Evolutionary conservation across 352 stramenopile genomes (phyloP).

Genomic region (Phytophthora fragariae): DNA sequence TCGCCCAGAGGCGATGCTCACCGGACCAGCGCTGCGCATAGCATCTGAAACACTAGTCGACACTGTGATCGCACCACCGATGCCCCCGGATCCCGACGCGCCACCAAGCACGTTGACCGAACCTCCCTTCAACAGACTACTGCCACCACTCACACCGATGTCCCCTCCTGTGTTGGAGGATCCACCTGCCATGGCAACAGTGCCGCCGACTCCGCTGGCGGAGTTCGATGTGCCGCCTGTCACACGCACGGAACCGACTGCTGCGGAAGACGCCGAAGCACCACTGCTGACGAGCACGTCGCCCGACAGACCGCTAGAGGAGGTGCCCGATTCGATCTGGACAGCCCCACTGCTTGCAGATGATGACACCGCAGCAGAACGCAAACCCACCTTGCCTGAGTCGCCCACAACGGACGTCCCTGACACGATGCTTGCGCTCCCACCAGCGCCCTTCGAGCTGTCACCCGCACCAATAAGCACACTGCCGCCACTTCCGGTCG

Average conservation of each 20-base stretch:
- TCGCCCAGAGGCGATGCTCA: conserved; percentile 12
- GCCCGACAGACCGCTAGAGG: conserved; percentile 20
- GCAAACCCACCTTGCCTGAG: conserved; percentile 27
- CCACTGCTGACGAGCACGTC: conserved; percentile 26
- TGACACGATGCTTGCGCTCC: conserved; percentile 33
- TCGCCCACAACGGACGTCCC: conserved; percentile 21
- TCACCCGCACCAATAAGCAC: conserved; percentile 25
- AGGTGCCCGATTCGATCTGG: conserved; percentile 23
- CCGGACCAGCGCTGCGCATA: conserved; percentile 18
- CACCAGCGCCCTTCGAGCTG: conserved; percentile 21
- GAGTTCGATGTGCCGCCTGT: conserved; percentile 18
- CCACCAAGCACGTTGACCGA: conserved; percentile 34
- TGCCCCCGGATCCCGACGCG: background rate
- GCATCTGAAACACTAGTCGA: conserved; percentile 15
- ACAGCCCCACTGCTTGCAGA: conserved; percentile 27
- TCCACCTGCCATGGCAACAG: conserved; percentile 20
- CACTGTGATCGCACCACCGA: conserved; percentile 9
- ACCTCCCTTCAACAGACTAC: conserved; percentile 35
- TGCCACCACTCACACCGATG: conserved; percentile 22
- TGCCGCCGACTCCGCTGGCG: conserved; percentile 18
- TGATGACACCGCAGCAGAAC: conserved; percentile 26
- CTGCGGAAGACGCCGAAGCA: conserved; percentile 20
- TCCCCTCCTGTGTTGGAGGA: conserved; percentile 29
- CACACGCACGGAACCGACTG: conserved; percentile 18
- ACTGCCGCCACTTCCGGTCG: conserved; percentile 21